A percentile compares a stretch with the other conserved stretches of the same genome.
Conservation (phyloP, 2,329 filamentous ascomycete genomes). For the Fusarium compactum region DNA sequence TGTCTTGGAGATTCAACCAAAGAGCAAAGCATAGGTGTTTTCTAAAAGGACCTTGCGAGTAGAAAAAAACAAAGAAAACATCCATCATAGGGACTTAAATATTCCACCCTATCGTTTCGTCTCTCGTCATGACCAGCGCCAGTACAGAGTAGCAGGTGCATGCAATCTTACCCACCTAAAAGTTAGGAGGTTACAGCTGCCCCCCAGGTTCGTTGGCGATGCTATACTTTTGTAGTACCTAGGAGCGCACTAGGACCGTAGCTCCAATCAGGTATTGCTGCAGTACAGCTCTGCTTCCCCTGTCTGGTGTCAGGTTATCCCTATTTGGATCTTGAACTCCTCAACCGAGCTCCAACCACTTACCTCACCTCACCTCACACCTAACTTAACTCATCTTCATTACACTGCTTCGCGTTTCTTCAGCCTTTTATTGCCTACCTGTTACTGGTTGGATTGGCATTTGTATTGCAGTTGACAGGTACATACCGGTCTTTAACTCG, state of each 20-base stretch:
- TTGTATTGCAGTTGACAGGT: neutral
- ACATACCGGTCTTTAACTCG: neutral
- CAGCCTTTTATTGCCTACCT: neutral
- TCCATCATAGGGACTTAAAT: neutral
- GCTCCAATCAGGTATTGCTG: neutral
- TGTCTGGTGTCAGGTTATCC: slow-evolving; percentile 18
- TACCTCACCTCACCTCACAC: slow-evolving; percentile 30
- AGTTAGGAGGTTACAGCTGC: neutral
- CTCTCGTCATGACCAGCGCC: neutral
- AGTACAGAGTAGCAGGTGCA: neutral
- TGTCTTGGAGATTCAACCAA: neutral
- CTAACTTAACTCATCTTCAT: slow-evolving; percentile 8
- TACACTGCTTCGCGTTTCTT: neutral
- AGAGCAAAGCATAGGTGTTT: neutral
- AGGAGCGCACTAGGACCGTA: neutral
- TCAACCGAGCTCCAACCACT: slow-evolving; percentile 29
- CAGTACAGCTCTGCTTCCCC: slow-evolving; percentile 5
- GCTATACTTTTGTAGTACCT: slow-evolving; percentile 5
- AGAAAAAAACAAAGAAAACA: neutral
- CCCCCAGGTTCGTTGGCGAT: neutral
- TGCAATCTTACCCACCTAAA: neutral
- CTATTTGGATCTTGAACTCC: slow-evolving; percentile 32
- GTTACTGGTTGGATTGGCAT: neutral
- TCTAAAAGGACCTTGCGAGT: neutral
- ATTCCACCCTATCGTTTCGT: neutral